Percentiles rank a stretch among this genome's conserved stretches.
Conservation (phyloP, 2,329 filamentous ascomycete genomes). For the Aspergillus transmontanensis region DNA sequence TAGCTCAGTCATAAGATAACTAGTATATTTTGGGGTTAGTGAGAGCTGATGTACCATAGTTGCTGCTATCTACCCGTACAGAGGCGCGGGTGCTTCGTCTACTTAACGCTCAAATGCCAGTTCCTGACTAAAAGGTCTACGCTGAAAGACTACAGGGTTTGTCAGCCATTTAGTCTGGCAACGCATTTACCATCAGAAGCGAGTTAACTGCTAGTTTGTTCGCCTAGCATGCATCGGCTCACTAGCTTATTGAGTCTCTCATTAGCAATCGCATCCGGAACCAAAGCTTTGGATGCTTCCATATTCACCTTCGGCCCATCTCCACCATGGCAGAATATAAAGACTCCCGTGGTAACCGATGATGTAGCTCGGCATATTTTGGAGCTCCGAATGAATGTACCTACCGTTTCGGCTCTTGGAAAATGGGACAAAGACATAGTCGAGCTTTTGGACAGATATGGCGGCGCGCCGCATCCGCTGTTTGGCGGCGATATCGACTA, state of each 20-base stretch:
- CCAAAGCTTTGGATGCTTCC: conserved; percentile 33
- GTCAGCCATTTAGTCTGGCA: not conserved
- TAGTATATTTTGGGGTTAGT: not conserved
- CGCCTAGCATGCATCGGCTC: conserved; percentile 29
- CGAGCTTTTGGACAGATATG: conserved; percentile 62
- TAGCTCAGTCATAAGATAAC: not conserved
- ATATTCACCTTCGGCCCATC: conserved; percentile 35
- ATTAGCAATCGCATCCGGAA: conserved; percentile 27
- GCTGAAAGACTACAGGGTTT: not conserved
- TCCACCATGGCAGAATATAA: not conserved
- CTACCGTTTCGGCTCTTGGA: conserved; percentile 48
- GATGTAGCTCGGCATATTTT: conserved; percentile 42
- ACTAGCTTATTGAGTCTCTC: conserved; percentile 31
- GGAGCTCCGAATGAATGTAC: conserved; percentile 52
- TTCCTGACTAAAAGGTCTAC: not conserved
- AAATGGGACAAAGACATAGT: conserved; percentile 53
- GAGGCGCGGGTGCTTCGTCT: not conserved
- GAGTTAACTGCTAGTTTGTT: not conserved
- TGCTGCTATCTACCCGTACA: not conserved
- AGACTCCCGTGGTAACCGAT: conserved; percentile 21
- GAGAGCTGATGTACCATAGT: not conserved
- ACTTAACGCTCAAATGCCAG: not conserved
- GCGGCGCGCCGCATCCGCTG: conserved; percentile 53
- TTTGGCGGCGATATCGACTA: conserved; percentile 45
- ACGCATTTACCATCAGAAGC: not conserved